phyloP scores from a whole-genome alignment of 352 stramenopile species.

The Globisporangium abappressorium region DNA sequence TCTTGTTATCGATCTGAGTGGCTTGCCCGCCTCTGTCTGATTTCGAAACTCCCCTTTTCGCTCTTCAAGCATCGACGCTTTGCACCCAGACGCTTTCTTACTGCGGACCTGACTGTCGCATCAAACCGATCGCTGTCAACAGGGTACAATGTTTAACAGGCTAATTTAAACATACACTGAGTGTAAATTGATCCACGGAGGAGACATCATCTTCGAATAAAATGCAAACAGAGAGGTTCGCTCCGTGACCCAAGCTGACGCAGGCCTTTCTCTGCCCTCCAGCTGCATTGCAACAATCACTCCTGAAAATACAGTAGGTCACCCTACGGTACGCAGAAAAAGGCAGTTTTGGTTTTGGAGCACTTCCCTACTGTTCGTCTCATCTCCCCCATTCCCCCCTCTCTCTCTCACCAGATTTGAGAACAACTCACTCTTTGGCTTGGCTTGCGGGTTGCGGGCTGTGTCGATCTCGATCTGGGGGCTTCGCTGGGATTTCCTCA shows the following conservation, averaged over 20 bases:
- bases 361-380: neutral
- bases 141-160: neutral
- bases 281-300: constrained; percentile 2
- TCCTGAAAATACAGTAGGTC: neutral
- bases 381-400: constrained; percentile 5
- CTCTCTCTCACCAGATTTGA: neutral
- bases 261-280: neutral
- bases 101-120: neutral
- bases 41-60: neutral
- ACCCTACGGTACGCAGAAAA: constrained; percentile 13
- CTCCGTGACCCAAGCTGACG: neutral
- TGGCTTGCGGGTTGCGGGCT: neutral
- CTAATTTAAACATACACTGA: too few relatives aligned
- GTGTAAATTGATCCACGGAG: neutral
- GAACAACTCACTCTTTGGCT: neutral
- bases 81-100: neutral
- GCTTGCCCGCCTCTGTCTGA: neutral
- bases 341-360: neutral
- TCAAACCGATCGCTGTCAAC: neutral
- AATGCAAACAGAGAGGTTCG: neutral
- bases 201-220: neutral
- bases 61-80: neutral
- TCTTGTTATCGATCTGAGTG: neutral
- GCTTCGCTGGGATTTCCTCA: neutral
- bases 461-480: neutral